Evolutionary conservation across 164 flowering plant genomes (phyloP), one percentile per base, ranked within the genome.

Genomic region (Chloranthus sessilifolius): DNA sequence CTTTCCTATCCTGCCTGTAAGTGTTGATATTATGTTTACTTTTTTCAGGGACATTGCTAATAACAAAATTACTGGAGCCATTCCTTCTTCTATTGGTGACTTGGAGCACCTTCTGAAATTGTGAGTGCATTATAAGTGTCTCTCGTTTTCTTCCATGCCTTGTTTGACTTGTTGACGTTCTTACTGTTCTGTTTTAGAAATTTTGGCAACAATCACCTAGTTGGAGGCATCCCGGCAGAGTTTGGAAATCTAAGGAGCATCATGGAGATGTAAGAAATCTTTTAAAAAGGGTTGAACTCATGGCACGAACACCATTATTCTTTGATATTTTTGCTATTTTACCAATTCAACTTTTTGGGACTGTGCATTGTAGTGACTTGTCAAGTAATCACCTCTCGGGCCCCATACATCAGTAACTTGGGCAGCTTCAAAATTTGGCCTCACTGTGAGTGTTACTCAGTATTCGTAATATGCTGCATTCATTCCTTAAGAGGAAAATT

Each of bases 91-190:
- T 2, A 60, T 92, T 55, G 99, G 99, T 52, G 95, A 88, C 53
- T 67, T 92, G 76, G 99, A 92, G 43, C 99, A 92, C 69, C 95
- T 92, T 47, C 68, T 88, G 11, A 92, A 79, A 68, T 68, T 92
- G 99, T 92, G 56, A 80, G 92, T 75, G n/a, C n/a, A 15, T 5
- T 10, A n/a, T n/a, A 28, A 11, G 39, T 11, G 21, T 59, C n/a
- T 7, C 29, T 53, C 14, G 5, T 35, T 3, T 1, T n/a, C 40
- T 47, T 49, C 44, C 19, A 9, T 4, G 38, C 8, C 3, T 4
- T 43, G 54, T 25, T 31, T 28, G n/a, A n/a, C n/a, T 59, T 60
- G 10, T 36, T 57, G 30, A 61, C 40, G 3, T 17, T 28, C 21
- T 19, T 60, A 41, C 24, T 1, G 19, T 23, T 5, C 12, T 31